Evolutionary conservation across 495 filamentous ascomycete genomes (phyloP), one percentile per base, ranked within the genome.

Genomic region (Aspergillus affinis): DNA sequence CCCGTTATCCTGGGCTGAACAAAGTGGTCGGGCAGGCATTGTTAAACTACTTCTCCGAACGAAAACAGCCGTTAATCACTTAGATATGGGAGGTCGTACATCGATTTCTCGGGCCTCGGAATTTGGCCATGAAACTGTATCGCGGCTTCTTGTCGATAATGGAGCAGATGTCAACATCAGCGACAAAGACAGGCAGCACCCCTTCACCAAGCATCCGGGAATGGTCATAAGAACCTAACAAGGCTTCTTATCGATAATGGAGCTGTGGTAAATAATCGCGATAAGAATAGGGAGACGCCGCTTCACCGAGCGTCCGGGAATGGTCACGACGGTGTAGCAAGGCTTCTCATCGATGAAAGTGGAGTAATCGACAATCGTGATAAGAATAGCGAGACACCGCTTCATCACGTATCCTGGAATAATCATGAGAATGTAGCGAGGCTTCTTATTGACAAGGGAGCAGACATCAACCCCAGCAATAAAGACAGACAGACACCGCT

Each of bases 1-100:
- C 51, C 71, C 67, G 3, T 27, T 74, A n/a, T 57, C 60, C 32
- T 67, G 61, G 63, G 69, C 71, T 44, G 60, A 58, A 0, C 6
- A 66, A 5, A 44, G 58, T 4, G 67, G 65, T 12, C 59, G 56
- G 6, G 19, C 17, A 3, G 55, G 23, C 0, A 57, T 73, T 26
- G 58, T 64, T 0, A 57, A 65, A n/a, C n/a, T n/a, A n/a, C n/a
- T n/a, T n/a, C n/a, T n/a, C n/a, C n/a, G n/a, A n/a, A n/a, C n/a
- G n/a, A n/a, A n/a, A n/a, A n/a, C n/a, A n/a, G n/a, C n/a, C n/a
- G n/a, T n/a, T n/a, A n/a, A n/a, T n/a, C n/a, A n/a, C n/a, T n/a
- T n/a, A n/a, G n/a, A n/a, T n/a, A n/a, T n/a, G n/a, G n/a, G n/a
- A n/a, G n/a, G n/a, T n/a, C n/a, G n/a, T n/a, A n/a, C n/a, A n/a